Conservation (phyloP, 495 filamentous ascomycete species). For the Amniculicola lignicola region DNA sequence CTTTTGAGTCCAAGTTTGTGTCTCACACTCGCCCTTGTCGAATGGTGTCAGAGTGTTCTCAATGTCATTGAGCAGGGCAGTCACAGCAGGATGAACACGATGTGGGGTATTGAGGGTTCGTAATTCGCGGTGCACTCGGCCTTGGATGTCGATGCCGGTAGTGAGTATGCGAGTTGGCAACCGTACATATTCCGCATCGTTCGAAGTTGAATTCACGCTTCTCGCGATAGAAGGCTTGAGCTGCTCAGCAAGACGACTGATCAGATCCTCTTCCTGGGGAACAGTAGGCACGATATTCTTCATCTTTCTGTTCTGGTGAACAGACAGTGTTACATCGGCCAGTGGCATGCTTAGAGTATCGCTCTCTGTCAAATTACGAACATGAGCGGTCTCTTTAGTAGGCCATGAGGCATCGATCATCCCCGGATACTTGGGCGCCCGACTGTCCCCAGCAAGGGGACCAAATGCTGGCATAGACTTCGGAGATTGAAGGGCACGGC, state of each 20-base stretch:
- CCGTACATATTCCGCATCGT: constrained; percentile 11
- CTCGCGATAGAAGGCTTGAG: neutral
- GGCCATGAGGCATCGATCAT: constrained; percentile 39
- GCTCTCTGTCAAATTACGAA: constrained; percentile 29
- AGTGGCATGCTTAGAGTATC: neutral
- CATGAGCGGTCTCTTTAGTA: constrained; percentile 34
- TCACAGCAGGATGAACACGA: constrained; percentile 55
- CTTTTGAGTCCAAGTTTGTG: constrained; percentile 74
- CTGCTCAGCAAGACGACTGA: constrained; percentile 15
- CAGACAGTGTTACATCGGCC: too few species aligned
- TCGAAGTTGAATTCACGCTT: neutral
- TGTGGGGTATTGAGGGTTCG: constrained; percentile 7
- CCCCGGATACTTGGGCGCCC: constrained; percentile 34
- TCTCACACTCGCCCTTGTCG: constrained; percentile 74
- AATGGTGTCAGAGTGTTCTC: constrained; percentile 66
- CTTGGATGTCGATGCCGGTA: constrained; percentile 34
- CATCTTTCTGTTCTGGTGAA: constrained; percentile 20
- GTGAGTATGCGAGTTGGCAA: constrained; percentile 37
- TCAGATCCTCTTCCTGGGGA: constrained; percentile 24
- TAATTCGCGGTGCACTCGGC: constrained; percentile 15
- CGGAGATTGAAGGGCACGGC: constrained; percentile 6
- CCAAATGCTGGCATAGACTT: constrained; percentile 16
- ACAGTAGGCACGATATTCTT: constrained; percentile 27
- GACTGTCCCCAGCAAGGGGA: constrained; percentile 10
- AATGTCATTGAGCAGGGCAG: constrained; percentile 59